Evolutionary conservation across 257 asterid species (phyloP), one percentile per base, ranked within the genome.

Genomic region (Solanum habrochaites): DNA sequence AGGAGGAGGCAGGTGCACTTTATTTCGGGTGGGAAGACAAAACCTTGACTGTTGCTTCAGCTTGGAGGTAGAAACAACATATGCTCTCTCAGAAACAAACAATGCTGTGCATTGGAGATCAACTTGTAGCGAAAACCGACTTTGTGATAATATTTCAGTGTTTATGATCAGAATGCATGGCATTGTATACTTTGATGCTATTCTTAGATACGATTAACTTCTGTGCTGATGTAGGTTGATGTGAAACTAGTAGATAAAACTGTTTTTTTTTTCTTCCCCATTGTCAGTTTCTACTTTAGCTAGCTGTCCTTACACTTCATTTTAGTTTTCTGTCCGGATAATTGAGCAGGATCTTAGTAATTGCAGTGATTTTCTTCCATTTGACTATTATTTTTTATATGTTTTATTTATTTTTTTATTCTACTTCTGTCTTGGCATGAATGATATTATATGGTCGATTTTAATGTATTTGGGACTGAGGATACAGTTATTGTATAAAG

Each of bases 11-110:
- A 1, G 95, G 98, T n/a, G 93, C 92, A 12, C 97, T 97, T 25
- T 98, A 93, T 88, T 97, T 97, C 25, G 98, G 97, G 56, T 97
- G 99, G 99, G 97, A 95, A 85, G 98, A 95, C 35, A 96, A 94
- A 87, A 90, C 89, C 89, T 89, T 97, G 91, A 91, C 95, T 23
- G 95, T 95, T 35, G 88, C 98, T 87, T 95, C 99, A 21, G 97
- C 96, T 9, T 95, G 99, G 99, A 93, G 86, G 83, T 95, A 88
- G 89, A 27, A 25, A 66, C 52, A 31, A 18, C 11, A 52, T 74
- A 13, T 43, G 72, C 11, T 47, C 35, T 25, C 37, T 32, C 60
- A 27, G 15, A 47, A 47, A 42, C 83, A 43, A 43, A 47, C 66
- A 78, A 78, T 43, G 66, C 40, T 25, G 15, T 7, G 58, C 40